Evolutionary conservation across 1,139 yeast genomes (phyloP).

Genomic region (Zygosaccharomyces sapae): DNA sequence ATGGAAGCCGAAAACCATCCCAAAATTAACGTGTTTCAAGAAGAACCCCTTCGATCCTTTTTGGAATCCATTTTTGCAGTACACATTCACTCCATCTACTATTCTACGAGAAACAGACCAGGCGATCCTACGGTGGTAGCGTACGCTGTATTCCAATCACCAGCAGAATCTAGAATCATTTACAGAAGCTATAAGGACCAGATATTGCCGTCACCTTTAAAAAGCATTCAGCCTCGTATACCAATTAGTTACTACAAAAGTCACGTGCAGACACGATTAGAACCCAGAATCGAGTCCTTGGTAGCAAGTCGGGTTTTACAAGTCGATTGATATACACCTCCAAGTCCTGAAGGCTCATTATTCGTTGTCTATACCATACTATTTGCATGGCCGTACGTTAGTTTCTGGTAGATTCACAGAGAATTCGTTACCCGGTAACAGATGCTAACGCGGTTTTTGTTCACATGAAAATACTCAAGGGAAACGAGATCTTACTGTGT

Average conservation of each 20-base stretch:
- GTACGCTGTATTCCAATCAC: constrained; percentile 15
- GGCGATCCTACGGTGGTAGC: constrained; percentile 17
- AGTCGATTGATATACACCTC: background rate
- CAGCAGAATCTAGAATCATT: constrained; percentile 10
- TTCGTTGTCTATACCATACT: too few relatives aligned
- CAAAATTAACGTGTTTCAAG: constrained; percentile 1
- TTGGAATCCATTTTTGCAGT: constrained; percentile 13
- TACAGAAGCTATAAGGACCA: constrained; percentile 8
- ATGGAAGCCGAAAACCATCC: constrained; percentile 6
- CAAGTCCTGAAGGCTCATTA: background rate
- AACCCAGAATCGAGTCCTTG: background rate
- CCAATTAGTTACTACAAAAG: constrained; percentile 12
- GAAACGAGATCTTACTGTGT: background rate
- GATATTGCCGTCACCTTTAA: background rate
- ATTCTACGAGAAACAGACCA: constrained; percentile 20
- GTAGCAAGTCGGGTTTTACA: background rate
- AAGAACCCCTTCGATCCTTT: constrained; percentile 3
- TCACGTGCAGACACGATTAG: background rate
- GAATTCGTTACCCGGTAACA: background rate
- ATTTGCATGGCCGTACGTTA: too few relatives aligned
- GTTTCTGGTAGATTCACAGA: too few relatives aligned
- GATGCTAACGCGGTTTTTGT: too few relatives aligned
- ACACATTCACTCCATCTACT: constrained; percentile 16
- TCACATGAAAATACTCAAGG: background rate
- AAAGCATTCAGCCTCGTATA: constrained; percentile 16